Conservation (phyloP, 1,284 basidiomycete genomes). For the Sphagnurus paluster region DNA sequence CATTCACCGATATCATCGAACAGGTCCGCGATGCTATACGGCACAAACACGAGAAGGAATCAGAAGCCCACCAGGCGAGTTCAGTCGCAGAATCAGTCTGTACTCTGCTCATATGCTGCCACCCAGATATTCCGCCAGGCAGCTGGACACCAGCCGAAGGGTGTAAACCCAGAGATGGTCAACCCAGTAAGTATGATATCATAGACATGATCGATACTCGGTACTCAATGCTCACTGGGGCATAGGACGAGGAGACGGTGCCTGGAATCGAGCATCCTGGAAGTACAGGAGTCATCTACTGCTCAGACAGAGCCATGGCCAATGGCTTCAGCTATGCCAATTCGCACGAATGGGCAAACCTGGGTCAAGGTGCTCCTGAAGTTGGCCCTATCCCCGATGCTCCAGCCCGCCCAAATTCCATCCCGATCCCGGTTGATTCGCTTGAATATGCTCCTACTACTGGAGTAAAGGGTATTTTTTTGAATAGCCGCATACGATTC, state of each 20-base stretch:
- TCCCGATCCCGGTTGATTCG: constrained; percentile 70
- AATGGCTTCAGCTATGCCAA: constrained; percentile 83
- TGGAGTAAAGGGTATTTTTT: constrained; percentile 72
- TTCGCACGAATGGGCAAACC: constrained; percentile 81
- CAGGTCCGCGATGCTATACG: constrained; percentile 61
- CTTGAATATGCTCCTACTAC: constrained; percentile 94
- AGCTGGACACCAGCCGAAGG: constrained; percentile 67
- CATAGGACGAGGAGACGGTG: constrained; percentile 77
- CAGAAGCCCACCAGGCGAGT: constrained; percentile 79
- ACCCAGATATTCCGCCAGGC: constrained; percentile 68
- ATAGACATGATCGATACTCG: not conserved
- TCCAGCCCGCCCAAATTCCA: constrained; percentile 60
- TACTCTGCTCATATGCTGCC: constrained; percentile 5
- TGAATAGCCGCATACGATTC: constrained; percentile 2
- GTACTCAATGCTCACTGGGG: constrained; percentile 8
- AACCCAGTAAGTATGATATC: constrained; percentile 53
- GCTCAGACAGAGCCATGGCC: constrained; percentile 85
- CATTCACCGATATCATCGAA: constrained; percentile 40
- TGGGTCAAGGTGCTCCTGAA: constrained; percentile 87
- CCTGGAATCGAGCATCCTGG: constrained; percentile 81
- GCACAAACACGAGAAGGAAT: constrained; percentile 73
- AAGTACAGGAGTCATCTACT: constrained; percentile 83
- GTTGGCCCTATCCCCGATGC: constrained; percentile 82
- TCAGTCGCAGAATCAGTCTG: not conserved
- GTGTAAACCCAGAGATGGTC: constrained; percentile 61